phyloP scores from a whole-genome alignment of 495 filamentous ascomycete genomes.

The Penicillium ochrochloron region DNA sequence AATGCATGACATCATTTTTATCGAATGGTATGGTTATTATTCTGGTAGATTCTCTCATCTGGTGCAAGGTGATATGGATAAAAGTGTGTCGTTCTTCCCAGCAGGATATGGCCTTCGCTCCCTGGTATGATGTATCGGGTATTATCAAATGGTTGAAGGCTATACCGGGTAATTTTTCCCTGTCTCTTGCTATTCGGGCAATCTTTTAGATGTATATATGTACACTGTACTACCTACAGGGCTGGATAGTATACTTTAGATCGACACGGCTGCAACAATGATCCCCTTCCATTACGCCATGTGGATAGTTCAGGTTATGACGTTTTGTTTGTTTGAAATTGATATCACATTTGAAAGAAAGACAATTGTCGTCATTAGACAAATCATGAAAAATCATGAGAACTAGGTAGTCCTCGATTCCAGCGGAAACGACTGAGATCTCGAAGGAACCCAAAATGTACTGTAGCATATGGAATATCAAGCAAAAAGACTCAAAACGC shows the following conservation, averaged over 20 bases:
- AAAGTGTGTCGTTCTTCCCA: too few relatives aligned
- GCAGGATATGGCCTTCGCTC: too few relatives aligned
- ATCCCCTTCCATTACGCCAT: not conserved
- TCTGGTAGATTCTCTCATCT: not conserved
- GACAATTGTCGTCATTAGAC: not conserved
- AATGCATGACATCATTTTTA: conserved; percentile 23
- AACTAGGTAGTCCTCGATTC: not conserved
- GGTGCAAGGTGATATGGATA: not conserved
- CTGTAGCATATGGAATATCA: not conserved
- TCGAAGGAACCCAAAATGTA: not conserved
- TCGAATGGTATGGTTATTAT: not conserved
- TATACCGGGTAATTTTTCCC: not conserved
- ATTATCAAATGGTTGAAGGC: not conserved
- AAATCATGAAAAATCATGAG: not conserved
- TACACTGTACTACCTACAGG: too few relatives aligned
- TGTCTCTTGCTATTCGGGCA: not conserved
- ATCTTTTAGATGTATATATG: not conserved
- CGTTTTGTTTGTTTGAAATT: not conserved
- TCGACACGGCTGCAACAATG: not conserved
- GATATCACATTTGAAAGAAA: not conserved
- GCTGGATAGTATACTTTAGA: conserved; percentile 1
- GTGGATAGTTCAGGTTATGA: not conserved
- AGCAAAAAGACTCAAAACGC: not conserved
- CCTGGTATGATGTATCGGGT: too few relatives aligned
- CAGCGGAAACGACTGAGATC: not conserved